phyloP scores from a whole-genome alignment of 176 grass and related monocot genomes.

The Saccharum officinarum region DNA sequence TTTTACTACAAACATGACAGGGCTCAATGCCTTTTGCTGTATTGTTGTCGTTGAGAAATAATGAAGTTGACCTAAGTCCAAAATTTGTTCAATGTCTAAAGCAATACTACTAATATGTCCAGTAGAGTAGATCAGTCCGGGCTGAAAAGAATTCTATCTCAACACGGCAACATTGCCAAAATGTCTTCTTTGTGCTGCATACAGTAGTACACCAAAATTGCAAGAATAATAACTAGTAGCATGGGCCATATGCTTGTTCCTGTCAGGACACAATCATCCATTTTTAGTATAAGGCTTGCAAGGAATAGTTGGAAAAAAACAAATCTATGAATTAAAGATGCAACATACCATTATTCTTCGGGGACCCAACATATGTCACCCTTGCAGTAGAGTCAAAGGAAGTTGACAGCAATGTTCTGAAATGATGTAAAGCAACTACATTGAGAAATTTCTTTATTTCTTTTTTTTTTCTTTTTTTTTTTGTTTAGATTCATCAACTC shows the following conservation, averaged over 20 bases:
- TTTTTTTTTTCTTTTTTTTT: no score
- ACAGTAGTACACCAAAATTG: slow-evolving; percentile 74
- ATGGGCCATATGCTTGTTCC: slow-evolving; percentile 61
- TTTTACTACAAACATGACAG: slow-evolving; percentile 23
- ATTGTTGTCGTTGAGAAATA: neutral
- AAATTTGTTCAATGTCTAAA: slow-evolving; percentile 5
- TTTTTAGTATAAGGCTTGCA: slow-evolving; percentile 11
- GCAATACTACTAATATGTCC: neutral
- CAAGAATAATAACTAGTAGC: slow-evolving; percentile 62
- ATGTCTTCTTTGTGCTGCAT: slow-evolving; percentile 53
- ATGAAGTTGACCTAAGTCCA: neutral
- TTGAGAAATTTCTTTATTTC: slow-evolving; percentile 5
- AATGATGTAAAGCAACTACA: slow-evolving; percentile 9
- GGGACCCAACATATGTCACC: slow-evolving; percentile 59
- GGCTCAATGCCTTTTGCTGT: neutral
- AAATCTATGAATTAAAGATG: slow-evolving; percentile 5
- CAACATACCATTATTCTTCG: slow-evolving; percentile 54
- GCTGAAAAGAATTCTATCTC: slow-evolving; percentile 3
- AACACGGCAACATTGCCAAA: slow-evolving; percentile 28
- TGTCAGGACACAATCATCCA: slow-evolving; percentile 43
- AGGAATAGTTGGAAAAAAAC: slow-evolving; percentile 13
- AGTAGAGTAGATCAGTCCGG: neutral
- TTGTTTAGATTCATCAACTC: neutral
- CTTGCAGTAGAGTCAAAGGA: slow-evolving; percentile 93
- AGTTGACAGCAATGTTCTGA: slow-evolving; percentile 76